Conservation (phyloP, 1,284 basidiomycete species). For the Xerocomus amazonicus region DNA sequence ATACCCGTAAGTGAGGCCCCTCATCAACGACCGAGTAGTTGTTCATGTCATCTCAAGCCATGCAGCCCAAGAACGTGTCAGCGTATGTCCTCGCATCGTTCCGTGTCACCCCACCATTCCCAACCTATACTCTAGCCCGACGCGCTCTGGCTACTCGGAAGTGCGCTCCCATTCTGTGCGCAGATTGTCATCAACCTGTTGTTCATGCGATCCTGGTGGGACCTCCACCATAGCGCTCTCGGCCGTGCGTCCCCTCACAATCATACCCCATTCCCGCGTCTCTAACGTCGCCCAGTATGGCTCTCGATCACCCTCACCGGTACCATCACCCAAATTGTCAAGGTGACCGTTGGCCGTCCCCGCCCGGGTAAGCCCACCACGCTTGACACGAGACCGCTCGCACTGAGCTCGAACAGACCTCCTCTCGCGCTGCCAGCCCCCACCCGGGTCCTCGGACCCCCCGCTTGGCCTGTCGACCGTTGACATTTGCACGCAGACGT, state of each 20-base stretch:
- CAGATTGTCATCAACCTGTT: constrained; percentile 49
- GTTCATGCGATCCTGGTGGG: constrained; percentile 62
- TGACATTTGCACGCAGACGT: constrained; percentile 61
- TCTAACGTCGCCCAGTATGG: constrained; percentile 38
- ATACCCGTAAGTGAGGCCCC: constrained; percentile 37
- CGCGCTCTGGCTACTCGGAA: constrained; percentile 46
- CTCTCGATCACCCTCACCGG: constrained; percentile 57
- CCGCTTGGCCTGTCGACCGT: constrained; percentile 58
- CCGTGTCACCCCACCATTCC: background rate
- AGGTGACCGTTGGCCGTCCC: constrained; percentile 67
- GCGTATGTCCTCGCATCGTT: constrained; percentile 37
- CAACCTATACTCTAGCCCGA: constrained; percentile 25
- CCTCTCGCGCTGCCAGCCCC: background rate
- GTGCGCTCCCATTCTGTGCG: constrained; percentile 46
- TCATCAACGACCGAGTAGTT: background rate
- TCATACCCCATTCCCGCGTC: too few species aligned
- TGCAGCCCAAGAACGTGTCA: constrained; percentile 61
- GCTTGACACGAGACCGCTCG: background rate
- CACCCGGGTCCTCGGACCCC: constrained; percentile 47
- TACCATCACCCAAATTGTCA: constrained; percentile 62
- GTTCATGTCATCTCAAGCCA: constrained; percentile 35
- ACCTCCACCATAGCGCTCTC: constrained; percentile 62
- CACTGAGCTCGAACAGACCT: background rate
- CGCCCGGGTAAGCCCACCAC: constrained; percentile 44
- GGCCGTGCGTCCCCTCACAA: constrained; percentile 41